phyloP scores from a whole-genome alignment of 2,329 filamentous ascomycete species.

The Cordyceps cicadae region DNA sequence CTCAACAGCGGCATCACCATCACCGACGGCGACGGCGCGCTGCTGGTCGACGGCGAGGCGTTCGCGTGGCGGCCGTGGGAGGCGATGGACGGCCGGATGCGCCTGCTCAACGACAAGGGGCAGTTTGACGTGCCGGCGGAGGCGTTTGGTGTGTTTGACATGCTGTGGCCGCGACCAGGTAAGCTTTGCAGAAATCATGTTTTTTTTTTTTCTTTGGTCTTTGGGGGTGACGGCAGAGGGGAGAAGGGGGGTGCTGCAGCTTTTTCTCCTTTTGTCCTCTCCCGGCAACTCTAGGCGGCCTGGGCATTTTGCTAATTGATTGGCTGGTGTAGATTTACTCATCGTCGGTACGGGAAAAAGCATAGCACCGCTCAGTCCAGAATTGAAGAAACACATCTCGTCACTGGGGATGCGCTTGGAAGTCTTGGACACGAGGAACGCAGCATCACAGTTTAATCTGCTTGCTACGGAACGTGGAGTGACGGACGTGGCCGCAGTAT shows the following conservation, averaged over 20 bases:
- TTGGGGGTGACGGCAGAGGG: background rate
- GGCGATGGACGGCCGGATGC: conserved; percentile 29
- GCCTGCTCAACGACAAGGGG: conserved; percentile 64
- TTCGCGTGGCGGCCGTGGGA: conserved; percentile 86
- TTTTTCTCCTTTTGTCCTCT: background rate
- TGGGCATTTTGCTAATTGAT: background rate
- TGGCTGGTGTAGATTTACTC: conserved; percentile 60
- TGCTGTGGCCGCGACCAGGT: conserved; percentile 88
- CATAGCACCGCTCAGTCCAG: conserved; percentile 68
- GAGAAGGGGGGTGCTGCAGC: background rate
- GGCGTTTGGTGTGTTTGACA: conserved; percentile 65
- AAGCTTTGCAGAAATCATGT: conserved; percentile 14
- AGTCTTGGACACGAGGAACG: conserved; percentile 85
- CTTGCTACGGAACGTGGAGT: conserved; percentile 90
- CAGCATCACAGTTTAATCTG: conserved; percentile 88
- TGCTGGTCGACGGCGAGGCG: conserved; percentile 79
- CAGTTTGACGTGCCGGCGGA: conserved; percentile 69
- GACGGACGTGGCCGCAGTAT: conserved; percentile 72
- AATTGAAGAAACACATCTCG: conserved; percentile 63
- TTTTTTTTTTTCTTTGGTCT: background rate
- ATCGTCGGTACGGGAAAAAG: conserved; percentile 77
- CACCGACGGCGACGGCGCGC: conserved; percentile 57
- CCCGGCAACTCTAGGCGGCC: background rate
- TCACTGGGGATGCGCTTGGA: conserved; percentile 78
- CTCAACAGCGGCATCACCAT: conserved; percentile 74